Evolutionary conservation across 73 alveolate genomes (phyloP).

Genomic region (Uronychia setigera): DNA sequence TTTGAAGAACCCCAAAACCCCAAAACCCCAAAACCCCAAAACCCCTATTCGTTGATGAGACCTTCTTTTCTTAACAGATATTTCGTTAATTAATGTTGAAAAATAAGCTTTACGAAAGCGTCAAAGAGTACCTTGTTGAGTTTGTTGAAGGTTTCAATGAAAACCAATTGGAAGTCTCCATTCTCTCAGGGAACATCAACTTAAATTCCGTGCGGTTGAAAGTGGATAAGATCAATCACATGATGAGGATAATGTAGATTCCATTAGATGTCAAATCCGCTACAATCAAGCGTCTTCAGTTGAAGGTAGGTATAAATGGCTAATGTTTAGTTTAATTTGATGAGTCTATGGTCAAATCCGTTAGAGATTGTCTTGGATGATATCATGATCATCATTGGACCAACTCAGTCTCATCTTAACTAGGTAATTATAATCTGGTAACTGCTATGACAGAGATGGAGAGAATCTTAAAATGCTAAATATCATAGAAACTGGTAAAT

Average conservation of each 20-base stretch:
- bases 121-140: conserved; percentile 50
- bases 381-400: conserved; percentile 55
- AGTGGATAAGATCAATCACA: conserved; percentile 52
- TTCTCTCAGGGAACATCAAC: conserved; percentile 50
- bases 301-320: too few relatives aligned
- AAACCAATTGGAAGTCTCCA: conserved; percentile 28
- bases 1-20: too few relatives aligned
- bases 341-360: conserved; percentile 14
- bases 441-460: too few relatives aligned
- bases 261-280: conserved; percentile 64
- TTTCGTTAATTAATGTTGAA: too few relatives aligned
- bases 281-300: conserved; percentile 21
- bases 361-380: conserved; percentile 31
- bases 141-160: conserved; percentile 56
- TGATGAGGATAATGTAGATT: conserved; percentile 15
- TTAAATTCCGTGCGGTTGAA: conserved; percentile 38
- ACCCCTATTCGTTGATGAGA: too few relatives aligned
- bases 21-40: too few relatives aligned
- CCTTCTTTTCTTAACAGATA: too few relatives aligned
- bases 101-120: conserved; percentile 25
- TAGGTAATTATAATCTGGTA: too few relatives aligned
- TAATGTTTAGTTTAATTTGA: not conserved
- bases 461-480: too few relatives aligned
- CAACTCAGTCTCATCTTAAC: conserved; percentile 46
- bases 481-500: too few relatives aligned